Conservation (phyloP, 2,329 filamentous ascomycete genomes). For the Xylariomycetidae sp. region DNA sequence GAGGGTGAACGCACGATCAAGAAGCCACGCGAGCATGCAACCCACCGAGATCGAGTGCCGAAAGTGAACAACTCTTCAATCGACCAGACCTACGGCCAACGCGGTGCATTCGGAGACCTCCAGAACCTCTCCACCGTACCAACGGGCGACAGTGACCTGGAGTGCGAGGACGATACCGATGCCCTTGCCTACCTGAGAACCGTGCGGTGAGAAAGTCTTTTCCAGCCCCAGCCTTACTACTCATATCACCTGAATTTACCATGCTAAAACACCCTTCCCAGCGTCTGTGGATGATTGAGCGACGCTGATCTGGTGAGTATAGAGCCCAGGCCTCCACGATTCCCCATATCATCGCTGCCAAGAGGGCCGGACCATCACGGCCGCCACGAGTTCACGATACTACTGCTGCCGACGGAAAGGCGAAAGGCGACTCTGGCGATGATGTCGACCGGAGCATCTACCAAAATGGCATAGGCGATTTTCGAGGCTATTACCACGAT, state of each 20-base stretch:
- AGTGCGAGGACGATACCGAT: constrained; percentile 51
- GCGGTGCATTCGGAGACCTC: constrained; percentile 52
- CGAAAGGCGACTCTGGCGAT: no score
- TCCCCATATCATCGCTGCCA: constrained; percentile 64
- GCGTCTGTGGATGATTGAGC: constrained; percentile 11
- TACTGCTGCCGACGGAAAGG: constrained; percentile 27
- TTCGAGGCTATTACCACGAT: constrained; percentile 64
- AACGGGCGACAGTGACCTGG: constrained; percentile 37
- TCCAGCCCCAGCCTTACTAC: constrained; percentile 1
- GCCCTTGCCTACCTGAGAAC: constrained; percentile 53
- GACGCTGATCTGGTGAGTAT: constrained; percentile 47
- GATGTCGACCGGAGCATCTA: constrained; percentile 39
- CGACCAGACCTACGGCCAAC: constrained; percentile 51
- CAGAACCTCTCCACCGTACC: constrained; percentile 31
- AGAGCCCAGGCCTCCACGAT: constrained; percentile 72
- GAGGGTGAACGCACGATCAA: no score
- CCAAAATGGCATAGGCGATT: constrained; percentile 42
- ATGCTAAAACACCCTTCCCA: constrained; percentile 18
- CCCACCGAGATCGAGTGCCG: no score
- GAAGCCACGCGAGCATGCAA: no score
- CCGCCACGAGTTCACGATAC: constrained; percentile 29
- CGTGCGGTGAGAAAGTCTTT: constrained; percentile 45
- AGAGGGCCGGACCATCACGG: constrained; percentile 46
- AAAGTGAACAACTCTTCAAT: constrained; percentile 20
- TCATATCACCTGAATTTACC: constrained; percentile 3